Evolutionary conservation across 345 rosid species (phyloP).

Genomic region (Tarenaya hassleriana): DNA sequence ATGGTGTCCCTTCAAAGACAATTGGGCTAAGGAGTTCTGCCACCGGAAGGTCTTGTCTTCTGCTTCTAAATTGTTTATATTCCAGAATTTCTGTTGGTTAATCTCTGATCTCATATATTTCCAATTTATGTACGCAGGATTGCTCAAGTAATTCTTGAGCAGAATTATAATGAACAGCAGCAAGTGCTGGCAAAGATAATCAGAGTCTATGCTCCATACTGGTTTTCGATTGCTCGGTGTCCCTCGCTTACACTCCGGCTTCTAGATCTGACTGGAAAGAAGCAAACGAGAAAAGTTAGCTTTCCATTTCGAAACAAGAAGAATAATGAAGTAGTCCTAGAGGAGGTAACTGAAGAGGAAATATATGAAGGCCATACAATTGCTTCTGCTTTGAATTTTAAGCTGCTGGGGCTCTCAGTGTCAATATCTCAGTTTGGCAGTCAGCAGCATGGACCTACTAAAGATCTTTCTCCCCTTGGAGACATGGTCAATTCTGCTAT

Average conservation of each 20-base stretch:
- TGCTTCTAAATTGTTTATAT: conserved; percentile 14
- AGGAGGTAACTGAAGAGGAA: conserved; percentile 77
- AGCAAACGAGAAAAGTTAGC: conserved; percentile 40
- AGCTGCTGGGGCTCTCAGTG: conserved; percentile 54
- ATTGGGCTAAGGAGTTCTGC: conserved; percentile 70
- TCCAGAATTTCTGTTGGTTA: conserved; percentile 7
- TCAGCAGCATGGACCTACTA: conserved; percentile 63
- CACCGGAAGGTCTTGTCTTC: conserved; percentile 66
- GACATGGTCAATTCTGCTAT: conserved; percentile 59
- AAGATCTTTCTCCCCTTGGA: conserved; percentile 83
- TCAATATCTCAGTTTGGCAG: conserved; percentile 46
- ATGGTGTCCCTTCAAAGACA: conserved; percentile 67
- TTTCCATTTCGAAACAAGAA: conserved; percentile 50
- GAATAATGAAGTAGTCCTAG: conserved; percentile 32
- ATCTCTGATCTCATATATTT: conserved; percentile 25
- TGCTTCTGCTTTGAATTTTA: conserved; percentile 88
- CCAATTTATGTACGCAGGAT: conserved; percentile 46
- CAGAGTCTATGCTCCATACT: conserved; percentile 80
- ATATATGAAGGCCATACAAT: conserved; percentile 76
- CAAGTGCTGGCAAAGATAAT: conserved; percentile 49
- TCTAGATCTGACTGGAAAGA: conserved; percentile 47
- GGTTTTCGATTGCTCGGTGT: conserved; percentile 85
- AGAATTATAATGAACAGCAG: conserved; percentile 61
- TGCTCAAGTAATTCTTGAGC: conserved; percentile 77
- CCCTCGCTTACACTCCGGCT: conserved; percentile 69